phyloP scores from a whole-genome alignment of 352 stramenopile species.

The Paralagenidium karlingii region DNA sequence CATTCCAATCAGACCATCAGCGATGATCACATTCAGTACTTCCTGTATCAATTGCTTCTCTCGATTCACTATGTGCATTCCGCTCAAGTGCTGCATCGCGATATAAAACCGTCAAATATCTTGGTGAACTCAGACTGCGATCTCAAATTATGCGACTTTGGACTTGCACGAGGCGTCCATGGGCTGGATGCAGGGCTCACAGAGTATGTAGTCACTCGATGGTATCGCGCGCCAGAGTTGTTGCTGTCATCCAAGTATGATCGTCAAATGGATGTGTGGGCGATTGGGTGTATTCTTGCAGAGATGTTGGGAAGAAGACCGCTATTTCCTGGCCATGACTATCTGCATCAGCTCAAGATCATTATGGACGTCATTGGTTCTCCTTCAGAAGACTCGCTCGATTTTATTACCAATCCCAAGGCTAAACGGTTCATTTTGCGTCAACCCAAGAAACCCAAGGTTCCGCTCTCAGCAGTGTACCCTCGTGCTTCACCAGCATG shows the following conservation, averaged over 20 bases:
- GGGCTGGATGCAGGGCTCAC: constrained; percentile 70
- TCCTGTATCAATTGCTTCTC: constrained; percentile 69
- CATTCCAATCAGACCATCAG: constrained; percentile 74
- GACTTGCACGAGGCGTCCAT: constrained; percentile 55
- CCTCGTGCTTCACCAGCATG: constrained; percentile 65
- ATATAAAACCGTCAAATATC: constrained; percentile 72
- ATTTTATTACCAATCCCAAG: constrained; percentile 85
- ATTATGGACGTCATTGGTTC: constrained; percentile 84
- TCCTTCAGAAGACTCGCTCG: constrained; percentile 57
- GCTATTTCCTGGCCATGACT: constrained; percentile 80
- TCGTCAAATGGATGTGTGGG: constrained; percentile 83
- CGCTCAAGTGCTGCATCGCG: constrained; percentile 60
- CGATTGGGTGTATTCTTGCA: constrained; percentile 77
- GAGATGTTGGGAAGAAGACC: constrained; percentile 76
- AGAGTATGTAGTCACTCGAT: constrained; percentile 87
- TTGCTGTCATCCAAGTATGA: constrained; percentile 86
- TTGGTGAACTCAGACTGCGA: constrained; percentile 75
- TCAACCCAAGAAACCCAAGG: constrained; percentile 77
- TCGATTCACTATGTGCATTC: constrained; percentile 72
- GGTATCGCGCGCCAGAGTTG: constrained; percentile 87
- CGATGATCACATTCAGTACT: constrained; percentile 70
- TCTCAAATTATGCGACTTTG: constrained; percentile 72
- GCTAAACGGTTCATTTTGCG: constrained; percentile 81
- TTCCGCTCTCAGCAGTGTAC: constrained; percentile 77
- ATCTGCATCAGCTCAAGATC: constrained; percentile 82